These are phyloP conservation scores for Microthlaspi erraticum DNA, from an alignment of 345 rosid genomes.

Conservation along the genomic window DNA sequence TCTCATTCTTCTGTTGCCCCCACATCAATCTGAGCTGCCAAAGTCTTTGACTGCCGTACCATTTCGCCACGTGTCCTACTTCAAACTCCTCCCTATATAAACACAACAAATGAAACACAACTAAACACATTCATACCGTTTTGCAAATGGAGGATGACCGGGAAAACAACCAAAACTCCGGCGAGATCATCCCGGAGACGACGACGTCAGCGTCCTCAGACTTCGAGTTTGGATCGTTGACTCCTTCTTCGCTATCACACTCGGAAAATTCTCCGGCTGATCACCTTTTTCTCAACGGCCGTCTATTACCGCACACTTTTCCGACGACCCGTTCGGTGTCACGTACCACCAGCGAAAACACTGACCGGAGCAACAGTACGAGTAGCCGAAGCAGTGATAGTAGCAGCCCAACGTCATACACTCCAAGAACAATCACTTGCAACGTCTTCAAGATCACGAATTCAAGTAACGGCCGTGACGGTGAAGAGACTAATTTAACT, in stretches of 20 bases:
- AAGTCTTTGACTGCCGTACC: conserved; percentile 36
- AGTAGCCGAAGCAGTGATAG: conserved; percentile 74
- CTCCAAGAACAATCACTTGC: conserved; percentile 60
- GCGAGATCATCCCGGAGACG: conserved; percentile 33
- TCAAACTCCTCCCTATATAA: conserved; percentile 35
- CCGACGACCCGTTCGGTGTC: conserved; percentile 55
- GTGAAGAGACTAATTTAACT: conserved; percentile 42
- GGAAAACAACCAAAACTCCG: conserved; percentile 44
- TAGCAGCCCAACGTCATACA: conserved; percentile 54
- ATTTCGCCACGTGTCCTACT: conserved; percentile 38
- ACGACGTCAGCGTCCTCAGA: conserved; percentile 49
- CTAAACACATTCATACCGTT: conserved; percentile 3
- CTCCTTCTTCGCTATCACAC: conserved; percentile 63
- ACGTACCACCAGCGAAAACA: conserved; percentile 61
- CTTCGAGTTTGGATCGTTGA: conserved; percentile 70
- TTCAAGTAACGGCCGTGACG: not conserved
- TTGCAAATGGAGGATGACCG: conserved; percentile 43
- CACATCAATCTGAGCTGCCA: conserved; percentile 43
- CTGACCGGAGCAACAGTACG: conserved; percentile 68
- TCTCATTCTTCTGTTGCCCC: conserved; percentile 33
- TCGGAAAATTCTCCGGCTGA: conserved; percentile 78
- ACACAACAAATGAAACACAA: conserved; percentile 19
- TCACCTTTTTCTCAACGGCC: conserved; percentile 80
- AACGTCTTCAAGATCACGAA: conserved; percentile 41
- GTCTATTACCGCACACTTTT: conserved; percentile 73